phyloP scores from a whole-genome alignment of 129 eudicot genomes.

The Cynara cardunculus region DNA sequence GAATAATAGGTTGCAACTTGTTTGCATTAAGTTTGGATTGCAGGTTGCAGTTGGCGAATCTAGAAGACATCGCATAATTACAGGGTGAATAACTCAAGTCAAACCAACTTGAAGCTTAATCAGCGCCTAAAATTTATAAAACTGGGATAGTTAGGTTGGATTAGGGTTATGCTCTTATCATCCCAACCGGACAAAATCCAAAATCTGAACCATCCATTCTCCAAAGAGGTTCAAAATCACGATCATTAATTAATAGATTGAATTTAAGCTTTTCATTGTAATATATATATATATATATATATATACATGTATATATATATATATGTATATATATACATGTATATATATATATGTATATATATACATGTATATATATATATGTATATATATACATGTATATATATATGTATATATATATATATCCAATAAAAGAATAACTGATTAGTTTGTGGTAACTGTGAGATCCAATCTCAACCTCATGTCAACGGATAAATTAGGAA shows the following conservation, averaged over 20 bases:
- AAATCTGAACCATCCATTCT: neutral
- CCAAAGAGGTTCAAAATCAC: neutral
- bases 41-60: neutral
- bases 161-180: neutral
- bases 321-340: no score
- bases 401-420: no score
- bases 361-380: no score
- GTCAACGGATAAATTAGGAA: no score
- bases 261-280: neutral
- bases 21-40: neutral
- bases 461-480: no score
- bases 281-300: no score
- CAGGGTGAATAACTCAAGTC: neutral
- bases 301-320: no score
- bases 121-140: neutral
- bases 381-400: no score
- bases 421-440: no score
- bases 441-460: no score
- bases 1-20: neutral
- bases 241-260: neutral
- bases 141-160: neutral
- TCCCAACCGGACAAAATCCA: neutral
- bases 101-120: neutral
- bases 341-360: no score
- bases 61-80: neutral